Evolutionary conservation across 495 filamentous ascomycete genomes (phyloP), one percentile per base, ranked within the genome.

Genomic region (Cenococcum geophilum): DNA sequence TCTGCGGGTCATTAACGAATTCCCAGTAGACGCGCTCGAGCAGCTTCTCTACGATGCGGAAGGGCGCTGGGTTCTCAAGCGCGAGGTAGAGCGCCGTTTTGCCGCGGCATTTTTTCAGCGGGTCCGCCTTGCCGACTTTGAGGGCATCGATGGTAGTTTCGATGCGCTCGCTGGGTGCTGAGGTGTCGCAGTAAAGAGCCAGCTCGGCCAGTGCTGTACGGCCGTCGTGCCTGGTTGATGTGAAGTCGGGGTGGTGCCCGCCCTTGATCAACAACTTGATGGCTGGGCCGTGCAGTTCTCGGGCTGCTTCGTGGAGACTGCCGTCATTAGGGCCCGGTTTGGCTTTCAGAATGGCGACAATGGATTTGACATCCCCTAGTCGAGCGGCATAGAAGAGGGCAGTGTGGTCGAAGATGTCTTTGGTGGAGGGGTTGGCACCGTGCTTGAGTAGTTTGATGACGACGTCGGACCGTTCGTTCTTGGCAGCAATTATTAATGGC

Each of bases 231-330:
- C 63, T 50, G 1, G 60, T 60, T 6, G 42, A 57, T 9, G 60
- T 55, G 32, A 67, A 67, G 25, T 67, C 63, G 1, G 64, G 51
- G 16, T 58, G 55, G 35, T 67, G 64, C 14, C 56, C 53, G n/a
- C 54, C 43, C 21, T 57, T 47, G 27, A 67, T 22, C 6, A 67
- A 40, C 1, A 60, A 43, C 5, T 12, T 34, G 16, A 52, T 57
- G 11, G 16, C 36, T 5, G 59, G 55, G 1, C 63, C 47, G 4
- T 67, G 60, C 12, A 63, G 37, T 35, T 51, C 43, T 21, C 64
- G 21, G 1, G 57, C 64, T 43, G 64, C 64, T 58, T 67, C 64
- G 27, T 67, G 64, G 6, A 67, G 60, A 25, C 64, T 67, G 16
- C 64, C 60, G 27, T 67, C 64, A 45, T 67, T 52, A 47, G 40